These are phyloP conservation scores for Kockiozyma suomiensis DNA, from an alignment of 805 yeast genomes.

Conservation along the genomic window DNA sequence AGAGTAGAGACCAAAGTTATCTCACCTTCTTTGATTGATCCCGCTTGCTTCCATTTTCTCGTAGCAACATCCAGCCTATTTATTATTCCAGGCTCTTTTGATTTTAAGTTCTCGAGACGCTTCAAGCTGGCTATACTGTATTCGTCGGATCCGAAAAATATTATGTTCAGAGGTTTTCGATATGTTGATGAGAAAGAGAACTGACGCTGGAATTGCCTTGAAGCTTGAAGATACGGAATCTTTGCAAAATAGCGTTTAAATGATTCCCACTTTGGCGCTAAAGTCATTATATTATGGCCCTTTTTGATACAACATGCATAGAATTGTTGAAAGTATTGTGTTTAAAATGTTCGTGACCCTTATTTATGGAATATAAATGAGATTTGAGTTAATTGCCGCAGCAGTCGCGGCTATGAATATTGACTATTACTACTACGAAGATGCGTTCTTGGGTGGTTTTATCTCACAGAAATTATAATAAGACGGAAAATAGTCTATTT, in stretches of 20 bases:
- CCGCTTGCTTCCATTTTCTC: conserved; percentile 61
- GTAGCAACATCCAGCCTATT: conserved; percentile 60
- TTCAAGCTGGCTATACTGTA: conserved; percentile 62
- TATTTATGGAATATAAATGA: no score
- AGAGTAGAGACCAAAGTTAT: conserved; percentile 46
- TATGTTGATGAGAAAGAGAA: neutral
- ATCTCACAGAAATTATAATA: no score
- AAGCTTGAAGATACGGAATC: neutral
- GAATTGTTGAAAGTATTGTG: neutral
- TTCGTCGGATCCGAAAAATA: conserved; percentile 76
- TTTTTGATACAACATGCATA: no score
- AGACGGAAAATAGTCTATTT: no score
- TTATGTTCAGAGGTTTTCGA: conserved; percentile 42
- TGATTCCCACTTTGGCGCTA: no score
- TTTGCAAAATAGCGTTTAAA: no score
- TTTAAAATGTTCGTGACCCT: no score
- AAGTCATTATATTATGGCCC: no score
- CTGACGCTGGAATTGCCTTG: neutral
- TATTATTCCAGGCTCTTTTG: conserved; percentile 33
- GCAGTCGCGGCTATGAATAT: neutral
- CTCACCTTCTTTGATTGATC: conserved; percentile 58
- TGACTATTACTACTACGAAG: no score
- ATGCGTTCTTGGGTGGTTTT: no score
- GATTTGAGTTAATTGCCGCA: no score
- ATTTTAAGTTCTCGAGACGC: conserved; percentile 41